A percentile compares a stretch with the other conserved stretches of the same genome.
phyloP scores from a whole-genome alignment of 352 stramenopile species.

The Phytophthora sojae region DNA sequence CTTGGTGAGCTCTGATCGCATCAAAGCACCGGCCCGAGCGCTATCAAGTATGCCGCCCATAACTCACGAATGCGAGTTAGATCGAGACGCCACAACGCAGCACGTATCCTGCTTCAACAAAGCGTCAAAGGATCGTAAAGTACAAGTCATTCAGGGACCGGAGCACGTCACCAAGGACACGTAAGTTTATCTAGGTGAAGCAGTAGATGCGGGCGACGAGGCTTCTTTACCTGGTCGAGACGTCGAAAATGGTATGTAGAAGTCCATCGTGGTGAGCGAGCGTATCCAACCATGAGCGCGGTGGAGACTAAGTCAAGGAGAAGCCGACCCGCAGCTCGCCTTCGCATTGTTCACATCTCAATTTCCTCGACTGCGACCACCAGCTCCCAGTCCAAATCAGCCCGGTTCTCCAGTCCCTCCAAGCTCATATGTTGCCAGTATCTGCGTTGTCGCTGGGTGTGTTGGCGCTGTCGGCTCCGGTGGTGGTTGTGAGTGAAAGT shows the following conservation, averaged over 20 bases:
- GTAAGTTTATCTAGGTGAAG: not conserved
- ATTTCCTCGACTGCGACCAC: conserved; percentile 34
- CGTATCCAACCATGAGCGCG: conserved; percentile 17
- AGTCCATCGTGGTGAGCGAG: conserved; percentile 31
- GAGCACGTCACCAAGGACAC: not conserved
- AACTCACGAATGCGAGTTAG: conserved; percentile 6
- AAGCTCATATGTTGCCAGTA: conserved; percentile 31
- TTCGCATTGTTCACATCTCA: conserved; percentile 36
- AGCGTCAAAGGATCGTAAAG: conserved; percentile 30
- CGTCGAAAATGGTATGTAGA: conserved; percentile 30
- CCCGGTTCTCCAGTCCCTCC: conserved; percentile 10
- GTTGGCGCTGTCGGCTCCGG: conserved; percentile 25
- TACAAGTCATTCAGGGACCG: not conserved
- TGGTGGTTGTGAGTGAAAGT: conserved; percentile 7
- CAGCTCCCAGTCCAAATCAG: conserved; percentile 11
- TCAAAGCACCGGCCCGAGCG: not conserved
- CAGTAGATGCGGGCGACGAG: conserved; percentile 10
- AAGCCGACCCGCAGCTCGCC: not conserved
- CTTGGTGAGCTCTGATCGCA: conserved; percentile 10
- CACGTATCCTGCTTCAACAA: conserved; percentile 26
- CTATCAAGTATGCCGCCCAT: conserved; percentile 11
- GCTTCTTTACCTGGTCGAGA: conserved; percentile 39
- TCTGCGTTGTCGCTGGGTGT: conserved; percentile 27
- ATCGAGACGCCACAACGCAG: conserved; percentile 18
- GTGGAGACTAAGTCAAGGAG: not conserved